Conservation (phyloP, 805 yeast species). For the Pichia manshurica region DNA sequence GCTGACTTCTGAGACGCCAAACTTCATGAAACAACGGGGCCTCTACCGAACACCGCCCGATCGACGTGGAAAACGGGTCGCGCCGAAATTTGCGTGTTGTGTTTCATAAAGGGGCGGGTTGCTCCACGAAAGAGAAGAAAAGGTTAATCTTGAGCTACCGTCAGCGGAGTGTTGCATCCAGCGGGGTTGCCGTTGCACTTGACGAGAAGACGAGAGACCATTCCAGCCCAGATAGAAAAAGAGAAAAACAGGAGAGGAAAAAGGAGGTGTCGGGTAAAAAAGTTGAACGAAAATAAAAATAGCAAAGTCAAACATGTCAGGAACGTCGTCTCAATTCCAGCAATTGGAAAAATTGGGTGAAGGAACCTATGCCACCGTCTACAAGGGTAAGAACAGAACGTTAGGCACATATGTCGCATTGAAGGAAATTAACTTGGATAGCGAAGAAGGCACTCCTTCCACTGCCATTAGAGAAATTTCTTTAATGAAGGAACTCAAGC, state of each 20-base stretch:
- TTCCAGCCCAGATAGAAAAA: too few relatives aligned
- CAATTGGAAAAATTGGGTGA: conserved; percentile 82
- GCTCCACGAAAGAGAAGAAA: neutral
- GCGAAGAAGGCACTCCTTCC: conserved; percentile 98
- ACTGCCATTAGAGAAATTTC: conserved; percentile 97
- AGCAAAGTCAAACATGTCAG: conserved; percentile 21
- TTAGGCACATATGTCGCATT: conserved; percentile 89
- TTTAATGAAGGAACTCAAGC: conserved; percentile 87
- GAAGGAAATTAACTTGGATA: conserved; percentile 89
- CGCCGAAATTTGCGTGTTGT: too few relatives aligned
- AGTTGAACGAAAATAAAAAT: neutral
- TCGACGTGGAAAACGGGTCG: too few relatives aligned
- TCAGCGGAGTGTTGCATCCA: too few relatives aligned
- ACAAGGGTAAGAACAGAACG: conserved; percentile 82
- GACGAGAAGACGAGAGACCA: too few relatives aligned
- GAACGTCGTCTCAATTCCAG: conserved; percentile 37
- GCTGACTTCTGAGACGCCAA: too few relatives aligned
- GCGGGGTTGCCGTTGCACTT: too few relatives aligned
- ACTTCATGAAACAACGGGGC: too few relatives aligned
- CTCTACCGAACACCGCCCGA: too few relatives aligned
- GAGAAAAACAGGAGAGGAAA: too few relatives aligned
- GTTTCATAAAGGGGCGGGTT: neutral
- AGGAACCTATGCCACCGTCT: conserved; percentile 98
- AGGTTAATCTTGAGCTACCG: too few relatives aligned
- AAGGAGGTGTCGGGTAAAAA: too few relatives aligned